These are phyloP conservation scores for Extremus antarcticus DNA, from an alignment of 495 filamentous ascomycete genomes.

Conservation along the genomic window DNA sequence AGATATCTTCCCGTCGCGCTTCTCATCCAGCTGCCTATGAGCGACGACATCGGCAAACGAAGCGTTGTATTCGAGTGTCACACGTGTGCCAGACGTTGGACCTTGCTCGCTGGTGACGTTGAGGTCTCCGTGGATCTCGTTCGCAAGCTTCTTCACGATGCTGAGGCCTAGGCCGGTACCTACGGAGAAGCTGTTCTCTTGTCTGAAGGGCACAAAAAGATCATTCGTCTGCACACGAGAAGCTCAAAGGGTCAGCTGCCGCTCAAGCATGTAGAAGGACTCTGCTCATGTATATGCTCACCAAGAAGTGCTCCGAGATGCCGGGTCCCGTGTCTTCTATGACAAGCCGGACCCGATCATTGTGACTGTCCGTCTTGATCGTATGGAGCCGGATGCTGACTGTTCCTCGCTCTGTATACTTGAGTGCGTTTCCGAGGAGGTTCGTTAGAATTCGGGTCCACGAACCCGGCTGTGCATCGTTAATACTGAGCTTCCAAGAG, in stretches of 20 bases:
- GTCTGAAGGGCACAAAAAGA: slow-evolving; percentile 24
- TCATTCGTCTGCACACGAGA: no score
- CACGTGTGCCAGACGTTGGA: no score
- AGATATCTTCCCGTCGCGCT: no score
- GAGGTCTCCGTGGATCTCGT: slow-evolving; percentile 14
- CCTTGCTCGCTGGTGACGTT: slow-evolving; percentile 17
- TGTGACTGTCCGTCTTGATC: background rate
- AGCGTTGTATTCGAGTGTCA: no score
- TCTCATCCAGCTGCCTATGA: no score
- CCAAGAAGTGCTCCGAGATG: slow-evolving; percentile 22
- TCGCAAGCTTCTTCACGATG: slow-evolving; percentile 23
- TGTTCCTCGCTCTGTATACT: slow-evolving; percentile 25
- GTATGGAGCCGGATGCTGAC: slow-evolving; percentile 18
- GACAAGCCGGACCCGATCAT: slow-evolving; percentile 13
- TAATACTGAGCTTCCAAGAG: background rate
- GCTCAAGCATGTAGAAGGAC: no score
- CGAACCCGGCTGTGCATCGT: background rate
- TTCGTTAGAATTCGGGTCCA: slow-evolving; percentile 9
- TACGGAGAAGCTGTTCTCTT: slow-evolving; percentile 19
- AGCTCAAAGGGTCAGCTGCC: no score
- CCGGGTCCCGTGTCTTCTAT: slow-evolving; percentile 25
- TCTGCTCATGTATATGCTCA: no score
- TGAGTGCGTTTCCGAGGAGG: slow-evolving; percentile 23
- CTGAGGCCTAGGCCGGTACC: slow-evolving; percentile 28
- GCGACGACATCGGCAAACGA: no score